phyloP scores from a whole-genome alignment of 257 asterid species.

The Ligustrum vulgare region DNA sequence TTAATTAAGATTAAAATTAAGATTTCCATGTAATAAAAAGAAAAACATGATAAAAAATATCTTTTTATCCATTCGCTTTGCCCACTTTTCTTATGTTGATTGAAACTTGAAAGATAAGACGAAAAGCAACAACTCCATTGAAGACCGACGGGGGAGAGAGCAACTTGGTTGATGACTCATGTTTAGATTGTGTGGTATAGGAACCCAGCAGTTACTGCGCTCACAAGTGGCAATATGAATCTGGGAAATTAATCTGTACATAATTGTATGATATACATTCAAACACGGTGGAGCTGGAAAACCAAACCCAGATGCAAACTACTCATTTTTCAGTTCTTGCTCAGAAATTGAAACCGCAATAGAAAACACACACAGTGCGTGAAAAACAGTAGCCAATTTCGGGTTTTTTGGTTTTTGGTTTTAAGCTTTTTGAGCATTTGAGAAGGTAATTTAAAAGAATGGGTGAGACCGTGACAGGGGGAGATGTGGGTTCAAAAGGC shows the following conservation, averaged over 20 bases:
- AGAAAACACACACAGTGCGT: neutral
- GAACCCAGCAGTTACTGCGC: slow-evolving; percentile 13
- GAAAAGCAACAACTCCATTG: slow-evolving; percentile 15
- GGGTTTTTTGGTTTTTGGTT: neutral
- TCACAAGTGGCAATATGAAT: slow-evolving; percentile 28
- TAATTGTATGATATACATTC: neutral
- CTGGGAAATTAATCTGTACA: neutral
- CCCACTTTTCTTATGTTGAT: neutral
- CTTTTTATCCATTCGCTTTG: neutral
- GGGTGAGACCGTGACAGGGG: slow-evolving; percentile 39
- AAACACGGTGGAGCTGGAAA: slow-evolving; percentile 7
- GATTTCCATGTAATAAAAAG: neutral
- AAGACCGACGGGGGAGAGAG: slow-evolving; percentile 20
- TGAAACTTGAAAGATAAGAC: slow-evolving; percentile 23
- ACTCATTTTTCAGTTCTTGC: neutral
- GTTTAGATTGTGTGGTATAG: slow-evolving; percentile 8
- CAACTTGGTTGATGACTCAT: slow-evolving; percentile 32
- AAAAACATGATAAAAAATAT: neutral
- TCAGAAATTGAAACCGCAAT: neutral
- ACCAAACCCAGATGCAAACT: neutral
- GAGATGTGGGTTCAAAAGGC: slow-evolving; percentile 28
- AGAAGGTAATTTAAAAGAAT: slow-evolving; percentile 5
- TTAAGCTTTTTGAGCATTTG: neutral
- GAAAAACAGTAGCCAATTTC: neutral
- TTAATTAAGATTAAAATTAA: no score